phyloP scores from a whole-genome alignment of 2,329 filamentous ascomycete genomes.

The Neoascochyta sp. region DNA sequence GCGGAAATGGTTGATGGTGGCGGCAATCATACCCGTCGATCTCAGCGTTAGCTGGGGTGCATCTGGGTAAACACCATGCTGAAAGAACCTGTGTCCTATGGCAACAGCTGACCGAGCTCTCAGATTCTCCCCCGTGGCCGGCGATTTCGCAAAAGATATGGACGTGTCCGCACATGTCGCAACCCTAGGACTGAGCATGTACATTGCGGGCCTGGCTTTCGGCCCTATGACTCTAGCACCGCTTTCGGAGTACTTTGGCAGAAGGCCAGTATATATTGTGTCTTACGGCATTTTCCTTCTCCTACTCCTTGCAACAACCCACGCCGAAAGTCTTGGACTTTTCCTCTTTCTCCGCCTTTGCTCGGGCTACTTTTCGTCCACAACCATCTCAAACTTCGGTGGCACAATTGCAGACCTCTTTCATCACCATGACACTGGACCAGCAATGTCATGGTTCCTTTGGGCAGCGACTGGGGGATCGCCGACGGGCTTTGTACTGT shows the following conservation, averaged over 20 bases:
- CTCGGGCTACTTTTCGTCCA: slow-evolving; percentile 45
- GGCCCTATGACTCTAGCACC: slow-evolving; percentile 37
- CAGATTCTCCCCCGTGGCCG: slow-evolving; percentile 43
- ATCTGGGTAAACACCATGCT: slow-evolving; percentile 32
- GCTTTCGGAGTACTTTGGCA: slow-evolving; percentile 41
- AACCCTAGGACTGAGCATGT: slow-evolving; percentile 46
- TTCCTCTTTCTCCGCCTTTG: slow-evolving; percentile 46
- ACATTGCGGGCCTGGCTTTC: slow-evolving; percentile 47
- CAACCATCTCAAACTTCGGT: slow-evolving; percentile 41
- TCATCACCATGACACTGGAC: slow-evolving; percentile 42
- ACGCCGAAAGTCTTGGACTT: slow-evolving; percentile 40
- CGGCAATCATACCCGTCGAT: slow-evolving; percentile 36
- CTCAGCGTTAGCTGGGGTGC: slow-evolving; percentile 44
- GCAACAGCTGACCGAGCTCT: too few species aligned
- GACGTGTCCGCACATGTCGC: slow-evolving; percentile 41
- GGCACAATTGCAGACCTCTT: slow-evolving; percentile 48
- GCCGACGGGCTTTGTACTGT: slow-evolving; percentile 46
- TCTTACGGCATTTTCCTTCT: slow-evolving; percentile 44
- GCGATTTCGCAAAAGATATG: slow-evolving; percentile 44
- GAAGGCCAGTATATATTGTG: slow-evolving; percentile 44
- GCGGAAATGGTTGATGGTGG: slow-evolving; percentile 38
- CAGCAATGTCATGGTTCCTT: slow-evolving; percentile 43
- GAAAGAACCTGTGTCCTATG: too few species aligned
- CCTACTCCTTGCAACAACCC: slow-evolving; percentile 44
- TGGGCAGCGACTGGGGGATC: slow-evolving; percentile 49